These are phyloP conservation scores for Aspergillus ochraceoroseus DNA, from an alignment of 2,329 filamentous ascomycete genomes.

Conservation along the genomic window DNA sequence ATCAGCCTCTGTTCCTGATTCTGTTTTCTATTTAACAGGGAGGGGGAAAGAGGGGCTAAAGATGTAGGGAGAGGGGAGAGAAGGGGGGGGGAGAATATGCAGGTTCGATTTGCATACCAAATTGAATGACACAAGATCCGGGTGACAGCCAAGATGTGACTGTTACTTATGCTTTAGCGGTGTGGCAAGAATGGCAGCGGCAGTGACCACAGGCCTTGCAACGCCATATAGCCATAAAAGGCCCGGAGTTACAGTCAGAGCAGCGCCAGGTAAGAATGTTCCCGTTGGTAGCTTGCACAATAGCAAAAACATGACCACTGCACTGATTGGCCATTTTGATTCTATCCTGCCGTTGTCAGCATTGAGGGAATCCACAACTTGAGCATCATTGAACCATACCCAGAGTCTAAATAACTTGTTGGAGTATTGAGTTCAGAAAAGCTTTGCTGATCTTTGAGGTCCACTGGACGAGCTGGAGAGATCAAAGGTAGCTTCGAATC, in stretches of 20 bases:
- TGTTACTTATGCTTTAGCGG: slow-evolving; percentile 29
- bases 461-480: too few species aligned
- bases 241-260: slow-evolving; percentile 41
- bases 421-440: slow-evolving; percentile 2
- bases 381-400: background rate
- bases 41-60: slow-evolving; percentile 2
- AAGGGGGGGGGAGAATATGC: too few species aligned
- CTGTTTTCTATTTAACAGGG: too few species aligned
- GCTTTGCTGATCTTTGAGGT: slow-evolving; percentile 5
- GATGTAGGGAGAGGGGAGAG: background rate
- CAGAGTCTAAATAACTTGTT: slow-evolving; percentile 5
- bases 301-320: slow-evolving; percentile 38
- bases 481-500: too few species aligned
- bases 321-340: slow-evolving; percentile 39
- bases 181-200: slow-evolving; percentile 41
- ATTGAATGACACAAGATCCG: slow-evolving; percentile 7
- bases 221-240: slow-evolving; percentile 42
- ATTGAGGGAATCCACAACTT: too few species aligned
- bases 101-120: slow-evolving; percentile 13
- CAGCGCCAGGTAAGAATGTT: slow-evolving; percentile 44
- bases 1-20: background rate
- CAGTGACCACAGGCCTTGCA: slow-evolving; percentile 43
- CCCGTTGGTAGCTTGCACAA: slow-evolving; percentile 41
- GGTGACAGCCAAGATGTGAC: slow-evolving; percentile 15
- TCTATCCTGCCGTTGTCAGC: slow-evolving; percentile 11